Evolutionary conservation across 805 yeast species (phyloP).

Genomic region (Hanseniaspora jakobsenii): DNA sequence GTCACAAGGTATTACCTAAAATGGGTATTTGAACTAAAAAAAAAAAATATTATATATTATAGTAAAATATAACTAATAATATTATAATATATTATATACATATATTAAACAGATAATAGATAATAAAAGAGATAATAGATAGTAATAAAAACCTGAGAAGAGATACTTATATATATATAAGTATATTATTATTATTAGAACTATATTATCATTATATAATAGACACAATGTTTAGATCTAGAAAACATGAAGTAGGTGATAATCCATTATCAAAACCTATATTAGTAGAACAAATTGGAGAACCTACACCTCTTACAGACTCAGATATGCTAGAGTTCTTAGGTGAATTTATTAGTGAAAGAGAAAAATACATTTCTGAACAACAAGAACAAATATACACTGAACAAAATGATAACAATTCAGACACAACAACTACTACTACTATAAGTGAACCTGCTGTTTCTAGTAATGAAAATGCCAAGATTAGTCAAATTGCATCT

Average conservation of each 20-base stretch:
- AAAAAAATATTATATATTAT: neutral
- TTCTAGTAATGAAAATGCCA: slow-evolving; percentile 19
- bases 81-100: too few species aligned
- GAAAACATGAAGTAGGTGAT: slow-evolving; percentile 15
- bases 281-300: slow-evolving; percentile 6
- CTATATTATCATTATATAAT: neutral
- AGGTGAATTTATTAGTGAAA: slow-evolving; percentile 11
- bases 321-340: slow-evolving; percentile 13
- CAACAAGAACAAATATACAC: slow-evolving; percentile 9
- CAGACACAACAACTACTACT: too few species aligned
- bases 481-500: slow-evolving; percentile 24
- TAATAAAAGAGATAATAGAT: too few species aligned
- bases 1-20: too few species aligned
- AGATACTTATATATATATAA: too few species aligned
- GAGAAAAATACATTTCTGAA: slow-evolving; percentile 15
- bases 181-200: too few species aligned
- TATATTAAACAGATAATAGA: too few species aligned
- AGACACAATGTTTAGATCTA: slow-evolving; percentile 13
- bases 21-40: neutral
- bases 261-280: slow-evolving; percentile 15
- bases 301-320: slow-evolving; percentile 6
- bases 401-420: slow-evolving; percentile 1
- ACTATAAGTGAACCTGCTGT: too few species aligned
- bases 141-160: too few species aligned
- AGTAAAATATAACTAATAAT: too few species aligned